Evolutionary conservation across 2,329 filamentous ascomycete species (phyloP).

Genomic region (Sarocladium oryzae): DNA sequence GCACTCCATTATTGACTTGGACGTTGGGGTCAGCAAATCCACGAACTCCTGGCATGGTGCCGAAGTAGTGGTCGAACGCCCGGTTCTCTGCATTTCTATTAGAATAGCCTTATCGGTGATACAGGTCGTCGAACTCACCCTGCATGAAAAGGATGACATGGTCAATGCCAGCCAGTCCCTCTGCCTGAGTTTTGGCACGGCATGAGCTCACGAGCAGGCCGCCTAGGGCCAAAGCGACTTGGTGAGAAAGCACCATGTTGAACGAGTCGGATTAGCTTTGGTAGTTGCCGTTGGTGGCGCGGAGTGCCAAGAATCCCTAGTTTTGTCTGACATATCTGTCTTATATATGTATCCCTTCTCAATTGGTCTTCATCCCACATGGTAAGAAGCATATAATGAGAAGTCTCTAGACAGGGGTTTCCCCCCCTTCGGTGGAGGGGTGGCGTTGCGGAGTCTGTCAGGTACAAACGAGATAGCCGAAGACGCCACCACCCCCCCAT

Average conservation of each 20-base stretch:
- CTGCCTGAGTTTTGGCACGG: neutral
- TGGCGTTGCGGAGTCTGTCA: neutral
- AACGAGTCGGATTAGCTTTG: neutral
- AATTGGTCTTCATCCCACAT: too few species aligned
- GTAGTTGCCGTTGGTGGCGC: neutral
- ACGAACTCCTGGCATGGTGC: constrained; percentile 48
- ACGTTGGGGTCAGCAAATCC: constrained; percentile 51
- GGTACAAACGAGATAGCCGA: neutral
- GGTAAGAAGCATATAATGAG: too few species aligned
- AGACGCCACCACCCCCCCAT: too few species aligned
- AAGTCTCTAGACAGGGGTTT: too few species aligned
- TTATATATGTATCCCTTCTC: too few species aligned
- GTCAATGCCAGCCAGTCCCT: constrained; percentile 34
- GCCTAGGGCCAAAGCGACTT: neutral
- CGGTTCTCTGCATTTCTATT: constrained; percentile 21
- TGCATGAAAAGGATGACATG: constrained; percentile 55
- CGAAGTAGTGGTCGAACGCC: constrained; percentile 43
- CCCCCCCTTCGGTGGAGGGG: too few species aligned
- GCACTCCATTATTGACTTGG: constrained; percentile 38
- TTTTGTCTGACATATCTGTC: too few species aligned
- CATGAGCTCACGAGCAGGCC: neutral
- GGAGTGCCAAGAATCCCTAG: neutral
- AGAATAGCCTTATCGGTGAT: neutral
- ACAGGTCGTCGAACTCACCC: constrained; percentile 17
- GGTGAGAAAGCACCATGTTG: neutral